Percentiles rank a stretch among this genome's conserved stretches.
These are phyloP conservation scores for Cyclotella atomus DNA, from an alignment of 108 stramenopile species.

Conservation along the genomic window DNA sequence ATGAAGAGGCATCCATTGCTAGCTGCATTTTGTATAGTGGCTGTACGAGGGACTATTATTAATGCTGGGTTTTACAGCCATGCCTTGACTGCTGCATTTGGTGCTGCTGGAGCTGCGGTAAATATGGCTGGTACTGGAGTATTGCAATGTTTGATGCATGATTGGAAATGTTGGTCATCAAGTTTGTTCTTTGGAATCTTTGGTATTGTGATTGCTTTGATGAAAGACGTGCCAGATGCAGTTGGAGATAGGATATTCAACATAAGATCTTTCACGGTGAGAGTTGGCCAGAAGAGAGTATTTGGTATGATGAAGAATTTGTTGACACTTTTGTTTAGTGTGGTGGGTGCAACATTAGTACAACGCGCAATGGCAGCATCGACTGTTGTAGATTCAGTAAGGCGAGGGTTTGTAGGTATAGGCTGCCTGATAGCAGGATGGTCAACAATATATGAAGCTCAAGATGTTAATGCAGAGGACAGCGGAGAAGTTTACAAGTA, in stretches of 20 bases:
- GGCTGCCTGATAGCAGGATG: conserved; percentile 61
- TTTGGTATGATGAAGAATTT: conserved; percentile 59
- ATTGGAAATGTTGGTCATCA: conserved; percentile 65
- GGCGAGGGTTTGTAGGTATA: conserved; percentile 65
- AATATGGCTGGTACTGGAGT: conserved; percentile 47
- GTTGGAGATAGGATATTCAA: conserved; percentile 75
- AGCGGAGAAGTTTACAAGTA: conserved; percentile 74
- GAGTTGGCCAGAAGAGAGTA: conserved; percentile 70
- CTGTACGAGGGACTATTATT: conserved; percentile 91
- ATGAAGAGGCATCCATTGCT: conserved; percentile 94
- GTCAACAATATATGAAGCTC: conserved; percentile 68
- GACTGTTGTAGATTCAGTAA: conserved; percentile 27
- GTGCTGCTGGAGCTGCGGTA: conserved; percentile 6
- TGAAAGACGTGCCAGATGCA: conserved; percentile 93
- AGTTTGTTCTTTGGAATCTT: conserved; percentile 87
- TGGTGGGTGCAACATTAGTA: conserved; percentile 46
- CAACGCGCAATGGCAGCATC: conserved; percentile 41
- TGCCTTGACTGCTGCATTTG: conserved; percentile 66
- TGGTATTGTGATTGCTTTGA: conserved; percentile 86
- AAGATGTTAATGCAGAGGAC: conserved; percentile 70
- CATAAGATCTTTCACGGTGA: conserved; percentile 80
- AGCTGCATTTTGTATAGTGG: conserved; percentile 95
- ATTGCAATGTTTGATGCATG: conserved; percentile 55
- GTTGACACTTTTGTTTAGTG: conserved; percentile 47
- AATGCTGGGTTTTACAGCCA: conserved; percentile 89